These are phyloP conservation scores for Fusarium chuoi DNA, from an alignment of 2,329 filamentous ascomycete species.

Conservation along the genomic window DNA sequence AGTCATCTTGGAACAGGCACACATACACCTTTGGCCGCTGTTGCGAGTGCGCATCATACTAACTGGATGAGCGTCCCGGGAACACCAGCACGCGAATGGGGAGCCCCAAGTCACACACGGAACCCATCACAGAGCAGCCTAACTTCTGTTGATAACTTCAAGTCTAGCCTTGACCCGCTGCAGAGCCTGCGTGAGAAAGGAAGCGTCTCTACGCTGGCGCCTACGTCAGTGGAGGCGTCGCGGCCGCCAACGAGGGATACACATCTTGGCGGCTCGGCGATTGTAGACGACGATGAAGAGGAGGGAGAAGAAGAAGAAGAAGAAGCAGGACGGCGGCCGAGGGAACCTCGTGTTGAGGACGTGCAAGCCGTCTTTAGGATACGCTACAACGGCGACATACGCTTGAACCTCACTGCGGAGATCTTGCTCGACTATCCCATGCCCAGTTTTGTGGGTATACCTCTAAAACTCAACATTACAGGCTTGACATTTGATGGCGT, in stretches of 20 bases:
- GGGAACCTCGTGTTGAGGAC: constrained; percentile 84
- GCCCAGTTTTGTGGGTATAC: constrained; percentile 97
- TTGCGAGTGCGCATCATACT: constrained; percentile 70
- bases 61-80: constrained; percentile 48
- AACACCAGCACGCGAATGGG: constrained; percentile 27
- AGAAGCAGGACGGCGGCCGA: constrained; percentile 41
- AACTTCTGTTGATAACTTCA: constrained; percentile 56
- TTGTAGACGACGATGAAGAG: constrained; percentile 52
- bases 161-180: constrained; percentile 52
- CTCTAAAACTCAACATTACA: constrained; percentile 93
- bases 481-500: constrained; percentile 95
- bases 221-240: constrained; percentile 64
- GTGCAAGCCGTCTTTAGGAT: constrained; percentile 93
- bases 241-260: constrained; percentile 68
- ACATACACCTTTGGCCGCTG: constrained; percentile 81
- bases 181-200: constrained; percentile 65
- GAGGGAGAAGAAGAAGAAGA: constrained; percentile 47
- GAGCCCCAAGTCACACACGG: constrained; percentile 50
- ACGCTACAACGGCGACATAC: constrained; percentile 87
- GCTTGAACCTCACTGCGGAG: constrained; percentile 89
- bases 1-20: constrained; percentile 80
- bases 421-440: constrained; percentile 98
- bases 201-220: constrained; percentile 70
- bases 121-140: constrained; percentile 60
- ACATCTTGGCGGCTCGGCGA: constrained; percentile 50